These are phyloP conservation scores for Wallacemonas sp. DNA, from an alignment of 208 protist species.

Conservation along the genomic window DNA sequence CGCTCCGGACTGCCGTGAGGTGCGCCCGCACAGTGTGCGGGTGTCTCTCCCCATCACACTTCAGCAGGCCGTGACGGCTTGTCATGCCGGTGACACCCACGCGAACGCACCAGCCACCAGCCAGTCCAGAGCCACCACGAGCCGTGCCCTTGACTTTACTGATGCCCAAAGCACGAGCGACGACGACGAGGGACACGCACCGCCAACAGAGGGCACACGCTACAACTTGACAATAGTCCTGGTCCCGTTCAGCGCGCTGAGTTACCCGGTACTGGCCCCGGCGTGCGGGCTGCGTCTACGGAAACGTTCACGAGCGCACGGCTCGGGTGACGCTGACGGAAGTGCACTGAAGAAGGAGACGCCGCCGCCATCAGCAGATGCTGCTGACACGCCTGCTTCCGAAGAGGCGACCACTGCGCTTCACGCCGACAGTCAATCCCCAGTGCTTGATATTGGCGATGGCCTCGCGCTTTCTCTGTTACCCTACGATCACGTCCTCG, in stretches of 20 bases:
- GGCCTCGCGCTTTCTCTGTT: slow-evolving; percentile 38
- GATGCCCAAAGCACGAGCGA: neutral
- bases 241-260: slow-evolving; percentile 39
- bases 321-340: neutral
- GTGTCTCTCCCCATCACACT: slow-evolving; percentile 5
- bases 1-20: neutral
- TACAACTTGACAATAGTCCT: slow-evolving; percentile 36
- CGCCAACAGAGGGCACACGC: neutral
- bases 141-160: neutral
- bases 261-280: slow-evolving; percentile 26
- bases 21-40: neutral
- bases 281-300: slow-evolving; percentile 6
- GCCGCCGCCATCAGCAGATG: too few relatives aligned
- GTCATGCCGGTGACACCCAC: neutral
- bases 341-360: too few relatives aligned
- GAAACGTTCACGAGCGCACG: neutral
- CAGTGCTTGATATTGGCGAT: slow-evolving; percentile 32
- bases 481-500: slow-evolving; percentile 53
- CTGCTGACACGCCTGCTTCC: too few relatives aligned
- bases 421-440: too few relatives aligned
- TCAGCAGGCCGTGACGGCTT: neutral
- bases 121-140: too few relatives aligned
- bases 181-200: too few relatives aligned
- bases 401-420: too few relatives aligned
- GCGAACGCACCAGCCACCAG: too few relatives aligned